A percentile compares a stretch with the other conserved stretches of the same genome.
Evolutionary conservation across 2,329 filamentous ascomycete genomes (phyloP).

Genomic region (Exophiala calicioides): DNA sequence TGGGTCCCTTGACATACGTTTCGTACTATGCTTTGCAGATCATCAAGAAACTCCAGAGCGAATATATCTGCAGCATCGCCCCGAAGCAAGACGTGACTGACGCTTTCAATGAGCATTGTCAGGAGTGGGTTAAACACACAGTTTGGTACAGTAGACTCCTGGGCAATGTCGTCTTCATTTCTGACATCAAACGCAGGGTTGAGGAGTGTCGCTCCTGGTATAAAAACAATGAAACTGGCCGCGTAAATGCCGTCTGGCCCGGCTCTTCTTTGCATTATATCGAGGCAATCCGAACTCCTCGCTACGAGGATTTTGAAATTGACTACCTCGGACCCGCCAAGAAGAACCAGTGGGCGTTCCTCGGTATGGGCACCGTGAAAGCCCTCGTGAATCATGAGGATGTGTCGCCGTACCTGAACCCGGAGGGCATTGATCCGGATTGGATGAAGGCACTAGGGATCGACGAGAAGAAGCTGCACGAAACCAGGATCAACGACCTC

Average conservation of each 20-base stretch:
- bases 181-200: too few relatives aligned
- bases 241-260: conserved; percentile 53
- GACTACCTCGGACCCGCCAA: conserved; percentile 36
- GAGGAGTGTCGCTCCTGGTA: conserved; percentile 47
- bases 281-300: conserved; percentile 42
- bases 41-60: conserved; percentile 43
- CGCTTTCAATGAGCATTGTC: conserved; percentile 42
- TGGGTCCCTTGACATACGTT: conserved; percentile 44
- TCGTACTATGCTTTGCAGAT: conserved; percentile 43
- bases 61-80: conserved; percentile 45
- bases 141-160: too few relatives aligned
- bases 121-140: conserved; percentile 53
- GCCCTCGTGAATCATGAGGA: conserved; percentile 34
- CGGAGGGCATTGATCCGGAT: conserved; percentile 38
- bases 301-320: conserved; percentile 51
- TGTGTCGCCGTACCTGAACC: conserved; percentile 37
- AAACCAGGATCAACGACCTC: conserved; percentile 25
- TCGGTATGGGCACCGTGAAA: conserved; percentile 37
- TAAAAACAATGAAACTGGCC: conserved; percentile 48
- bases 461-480: conserved; percentile 25
- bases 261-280: conserved; percentile 54
- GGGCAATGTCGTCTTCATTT: too few relatives aligned
- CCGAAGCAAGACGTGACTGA: conserved; percentile 37
- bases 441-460: conserved; percentile 36
- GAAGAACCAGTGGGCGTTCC: conserved; percentile 36